Evolutionary conservation across 257 asterid species (phyloP), one percentile per base, ranked within the genome.

Genomic region (Fraxinus cuspidata): DNA sequence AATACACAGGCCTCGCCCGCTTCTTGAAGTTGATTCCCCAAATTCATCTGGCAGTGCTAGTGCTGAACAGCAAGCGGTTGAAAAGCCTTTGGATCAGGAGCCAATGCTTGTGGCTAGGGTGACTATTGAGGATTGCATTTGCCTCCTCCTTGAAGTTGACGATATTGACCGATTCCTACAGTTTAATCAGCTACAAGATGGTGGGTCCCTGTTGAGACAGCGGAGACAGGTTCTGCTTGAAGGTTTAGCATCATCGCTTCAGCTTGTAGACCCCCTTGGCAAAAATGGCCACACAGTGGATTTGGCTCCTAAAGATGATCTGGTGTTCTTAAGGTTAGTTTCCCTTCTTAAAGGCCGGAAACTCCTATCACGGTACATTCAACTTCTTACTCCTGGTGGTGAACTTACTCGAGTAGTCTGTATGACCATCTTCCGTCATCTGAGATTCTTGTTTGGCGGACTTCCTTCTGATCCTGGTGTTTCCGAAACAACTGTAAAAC

Each of bases 51-150:
- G 74, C 65, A 79, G 70, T 72, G 83, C 80, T 80, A 83, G 80
- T 65, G 69, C 79, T 38, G 97, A 92, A 27, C 69, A 25, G 9
- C 35, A 63, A 83, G 34, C 81, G 21, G 71, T 80, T 25, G 92
- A 91, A 86, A 93, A 92, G 89, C 98, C 98, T 75, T 81, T 95
- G 85, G 99, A 95, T 38, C 97, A 92, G 86, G 99, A 95, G 84
- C 99, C 99, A 11, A 86, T 95, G 96, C 98, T 95, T 78, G 99
- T 97, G 32, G 99, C 98, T 66, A 88, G 99, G 88, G 93, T 90
- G 78, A 82, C 91, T 71, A 89, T 95, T 75, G 99, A 95, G 86
- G 98, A 95, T 81, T 96, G 98, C 42, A 81, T 91, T 63, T 83
- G 82, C 83, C 93, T 89, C 74, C 89, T 95, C 63, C 97, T 95